Conservation (phyloP, 495 filamentous ascomycete species). For the Aspergillus leporis region DNA sequence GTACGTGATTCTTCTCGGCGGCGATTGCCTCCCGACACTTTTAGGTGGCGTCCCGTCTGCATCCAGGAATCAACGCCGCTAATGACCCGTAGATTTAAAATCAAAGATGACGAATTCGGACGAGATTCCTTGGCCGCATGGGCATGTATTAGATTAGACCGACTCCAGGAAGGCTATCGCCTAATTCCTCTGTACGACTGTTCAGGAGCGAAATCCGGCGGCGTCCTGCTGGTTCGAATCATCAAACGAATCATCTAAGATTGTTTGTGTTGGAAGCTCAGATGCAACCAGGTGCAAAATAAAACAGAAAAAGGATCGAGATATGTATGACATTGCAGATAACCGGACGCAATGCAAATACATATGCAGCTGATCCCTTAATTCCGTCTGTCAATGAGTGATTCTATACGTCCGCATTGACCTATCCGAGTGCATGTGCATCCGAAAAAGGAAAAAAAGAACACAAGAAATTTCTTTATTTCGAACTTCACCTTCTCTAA, state of each 20-base stretch:
- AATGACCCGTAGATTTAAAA: slow-evolving; percentile 64
- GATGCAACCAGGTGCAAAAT: neutral
- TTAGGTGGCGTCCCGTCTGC: neutral
- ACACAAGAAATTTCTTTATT: too few species aligned
- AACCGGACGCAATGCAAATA: slow-evolving; percentile 1
- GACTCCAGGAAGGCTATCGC: slow-evolving; percentile 70
- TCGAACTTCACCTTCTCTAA: too few species aligned
- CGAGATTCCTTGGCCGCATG: slow-evolving; percentile 78
- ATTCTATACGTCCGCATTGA: neutral
- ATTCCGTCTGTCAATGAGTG: neutral
- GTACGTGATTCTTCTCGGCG: slow-evolving; percentile 41
- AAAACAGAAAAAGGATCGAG: neutral
- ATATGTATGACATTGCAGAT: neutral
- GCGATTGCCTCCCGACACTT: neutral
- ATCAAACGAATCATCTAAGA: slow-evolving; percentile 47
- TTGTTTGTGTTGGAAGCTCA: neutral
- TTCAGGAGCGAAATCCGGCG: slow-evolving; percentile 60
- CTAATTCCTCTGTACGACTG: slow-evolving; percentile 72
- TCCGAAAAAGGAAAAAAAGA: too few species aligned
- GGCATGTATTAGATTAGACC: slow-evolving; percentile 83
- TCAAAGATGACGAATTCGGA: slow-evolving; percentile 79
- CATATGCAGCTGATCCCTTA: slow-evolving; percentile 6
- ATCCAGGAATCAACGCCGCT: neutral
- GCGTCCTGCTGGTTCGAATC: slow-evolving; percentile 69
- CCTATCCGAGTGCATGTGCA: neutral